Evolutionary conservation across 345 rosid genomes (phyloP), one percentile per base, ranked within the genome.

Genomic region (Passiflora organensis): DNA sequence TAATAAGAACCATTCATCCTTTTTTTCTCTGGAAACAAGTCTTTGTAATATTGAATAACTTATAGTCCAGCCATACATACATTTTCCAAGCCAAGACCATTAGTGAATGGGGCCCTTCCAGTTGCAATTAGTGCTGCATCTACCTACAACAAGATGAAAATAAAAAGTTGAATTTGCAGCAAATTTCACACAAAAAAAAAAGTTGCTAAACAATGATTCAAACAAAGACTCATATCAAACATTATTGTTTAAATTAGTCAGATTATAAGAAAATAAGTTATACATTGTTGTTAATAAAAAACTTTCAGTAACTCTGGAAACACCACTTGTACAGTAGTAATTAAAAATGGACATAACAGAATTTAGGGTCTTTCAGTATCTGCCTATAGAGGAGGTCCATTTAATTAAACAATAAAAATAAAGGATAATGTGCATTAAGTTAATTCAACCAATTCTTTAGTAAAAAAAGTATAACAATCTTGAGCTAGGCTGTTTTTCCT

Each of bases 81-180:
- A 72, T 79, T 86, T 72, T 86, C 99, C 79, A 93, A 75, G 69
- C 99, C 97, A 60, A 93, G 96, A 73, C 96, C 96, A 58, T 80
- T 81, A 13, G 99, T 93, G 75, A 86, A 93, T 56, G 99, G 99
- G 60, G 99, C 99, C 72, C 99, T 79, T 72, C 99, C 99, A 51
- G 99, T 93, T 28, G 99, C 99, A 77, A 93, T 93, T 36, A 93
- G 71, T 65, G 99, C 99, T 22, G 97, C 87, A 79, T 93, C 97
- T 51, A 89, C 95, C 99, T 93, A 67, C 20, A 71, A 53, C 39
- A 60, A 52, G 56, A 60, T 48, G 44, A 70, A 65, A 48, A 22
- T 28, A 9, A 45, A 50, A 60, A 48, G 18, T 51, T 28, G 8
- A 28, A 28, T 3, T 28, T 28, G 8, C 34, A 28, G 34, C 3